A percentile compares a stretch with the other conserved stretches of the same genome.
phyloP scores from a whole-genome alignment of 1,139 yeast genomes.

The Pichia sp. region DNA sequence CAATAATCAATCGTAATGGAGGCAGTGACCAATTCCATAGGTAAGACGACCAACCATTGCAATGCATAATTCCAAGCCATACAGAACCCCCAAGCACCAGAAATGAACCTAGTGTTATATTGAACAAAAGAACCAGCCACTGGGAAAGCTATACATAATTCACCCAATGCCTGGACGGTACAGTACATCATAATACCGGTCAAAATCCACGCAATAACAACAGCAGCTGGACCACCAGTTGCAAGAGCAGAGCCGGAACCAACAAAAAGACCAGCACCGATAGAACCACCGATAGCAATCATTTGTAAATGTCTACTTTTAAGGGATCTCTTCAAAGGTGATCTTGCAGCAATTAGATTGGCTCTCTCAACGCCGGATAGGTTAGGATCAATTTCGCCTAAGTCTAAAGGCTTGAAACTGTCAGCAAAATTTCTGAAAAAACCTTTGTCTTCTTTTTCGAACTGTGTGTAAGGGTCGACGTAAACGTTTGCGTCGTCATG shows the following conservation, averaged over 20 bases:
- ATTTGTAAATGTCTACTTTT: conserved; percentile 67
- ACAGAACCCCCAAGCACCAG: conserved; percentile 72
- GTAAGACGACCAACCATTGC: conserved; percentile 66
- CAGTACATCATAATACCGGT: conserved; percentile 53
- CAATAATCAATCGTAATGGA: conserved; percentile 64
- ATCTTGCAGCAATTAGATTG: conserved; percentile 59
- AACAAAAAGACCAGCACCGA: conserved; percentile 64
- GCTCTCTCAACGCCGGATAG: conserved; percentile 65
- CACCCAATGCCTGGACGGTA: conserved; percentile 67
- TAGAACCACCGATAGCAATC: conserved; percentile 86
- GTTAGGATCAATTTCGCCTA: conserved; percentile 57
- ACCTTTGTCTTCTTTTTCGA: conserved; percentile 5
- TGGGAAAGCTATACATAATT: conserved; percentile 62
- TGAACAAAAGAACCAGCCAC: conserved; percentile 68
- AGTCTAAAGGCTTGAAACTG: conserved; percentile 30
- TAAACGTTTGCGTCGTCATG: conserved; percentile 7
- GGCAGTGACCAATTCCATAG: conserved; percentile 69
- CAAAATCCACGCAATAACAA: conserved; percentile 52
- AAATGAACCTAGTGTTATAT: conserved; percentile 60
- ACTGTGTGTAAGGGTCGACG: conserved; percentile 12
- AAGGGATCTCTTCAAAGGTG: conserved; percentile 64
- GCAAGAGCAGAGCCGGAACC: conserved; percentile 62
- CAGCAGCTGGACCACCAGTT: conserved; percentile 67
- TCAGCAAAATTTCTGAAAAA: conserved; percentile 27
- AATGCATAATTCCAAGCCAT: conserved; percentile 68